Evolutionary conservation across 2,329 filamentous ascomycete species (phyloP).

Genomic region (Ophiostoma himal-ulmi): DNA sequence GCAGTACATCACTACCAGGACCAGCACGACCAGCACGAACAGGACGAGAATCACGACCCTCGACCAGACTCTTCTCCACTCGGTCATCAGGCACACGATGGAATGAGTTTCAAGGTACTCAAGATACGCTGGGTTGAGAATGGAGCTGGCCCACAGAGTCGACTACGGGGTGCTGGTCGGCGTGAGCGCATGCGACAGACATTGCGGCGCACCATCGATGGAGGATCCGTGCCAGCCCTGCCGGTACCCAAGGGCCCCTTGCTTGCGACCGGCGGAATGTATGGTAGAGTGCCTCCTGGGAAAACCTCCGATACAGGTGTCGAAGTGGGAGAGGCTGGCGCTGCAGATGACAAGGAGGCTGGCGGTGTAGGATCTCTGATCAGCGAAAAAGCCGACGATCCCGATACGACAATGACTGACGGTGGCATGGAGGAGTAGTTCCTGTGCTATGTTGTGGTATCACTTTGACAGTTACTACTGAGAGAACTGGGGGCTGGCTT

Average conservation of each 20-base stretch:
- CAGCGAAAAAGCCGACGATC: conserved; percentile 18
- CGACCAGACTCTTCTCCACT: background rate
- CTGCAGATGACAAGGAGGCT: background rate
- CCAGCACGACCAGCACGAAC: background rate
- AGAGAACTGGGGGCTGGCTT: too few relatives aligned
- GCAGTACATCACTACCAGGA: background rate
- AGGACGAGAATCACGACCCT: conserved; percentile 11
- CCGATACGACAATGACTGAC: conserved; percentile 25
- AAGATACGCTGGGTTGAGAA: conserved; percentile 78
- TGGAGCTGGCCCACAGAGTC: conserved; percentile 57
- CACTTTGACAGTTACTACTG: background rate
- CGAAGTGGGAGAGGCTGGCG: background rate
- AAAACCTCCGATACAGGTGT: background rate
- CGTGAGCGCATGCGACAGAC: conserved; percentile 53
- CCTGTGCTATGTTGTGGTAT: background rate
- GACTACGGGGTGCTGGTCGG: conserved; percentile 50
- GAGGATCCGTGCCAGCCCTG: background rate
- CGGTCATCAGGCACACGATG: conserved; percentile 57
- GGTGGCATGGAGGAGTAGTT: conserved; percentile 18
- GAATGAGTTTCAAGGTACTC: conserved; percentile 80
- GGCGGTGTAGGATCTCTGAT: background rate
- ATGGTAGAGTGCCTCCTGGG: background rate
- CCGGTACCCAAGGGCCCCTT: conserved; percentile 10
- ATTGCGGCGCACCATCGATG: conserved; percentile 32
- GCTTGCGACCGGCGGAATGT: conserved; percentile 1